Evolutionary conservation across 352 stramenopile species (phyloP), one percentile per base, ranked within the genome.

Genomic region (Poterioochromonas sp.): DNA sequence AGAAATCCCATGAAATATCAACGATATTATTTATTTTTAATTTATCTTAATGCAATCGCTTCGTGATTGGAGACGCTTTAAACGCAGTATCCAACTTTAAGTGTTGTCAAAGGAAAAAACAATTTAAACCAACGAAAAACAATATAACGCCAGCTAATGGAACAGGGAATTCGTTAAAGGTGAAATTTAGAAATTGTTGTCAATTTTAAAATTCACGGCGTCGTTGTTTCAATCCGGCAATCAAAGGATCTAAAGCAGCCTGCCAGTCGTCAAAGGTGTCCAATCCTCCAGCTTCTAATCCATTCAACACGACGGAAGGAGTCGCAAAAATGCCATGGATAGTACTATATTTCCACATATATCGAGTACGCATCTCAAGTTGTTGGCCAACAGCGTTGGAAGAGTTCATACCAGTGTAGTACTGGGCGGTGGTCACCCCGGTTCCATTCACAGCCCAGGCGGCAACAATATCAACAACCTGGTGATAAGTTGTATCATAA

Each of bases 321-420:
- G 63, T 73, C 47, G 29, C 63, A 49, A 41, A 47, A 22, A 73
- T 29, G 26, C 37, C 29, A 26, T 73, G 63, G 2, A 73, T 5
- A 40, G 63, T 73, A 15, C 2, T 49, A 32, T 47, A 40, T 29
- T 73, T 73, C 63, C 63, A 73, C 63, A 73, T 73, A 32, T 73
- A 73, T 1, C 63, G 63, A 26, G 63, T 44, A 32, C 5, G 2
- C 63, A 73, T 73, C 63, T 73, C 63, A 49, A 26, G 12, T 3
- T 40, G 3, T 11, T 49, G 5, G 26, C 63, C 63, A 12, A 47
- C 40, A 32, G 29, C n/a, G 40, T 8, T 73, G 35, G 2, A 41
- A 44, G 29, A 47, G 63, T 73, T 47, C 63, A 73, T 73, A 34
- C 63, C 63, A 3, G 20, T 73, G 32, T 40, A 40, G 40, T 73